Evolutionary conservation across 129 eudicot genomes (phyloP).

Genomic region (Erigeron canadensis): DNA sequence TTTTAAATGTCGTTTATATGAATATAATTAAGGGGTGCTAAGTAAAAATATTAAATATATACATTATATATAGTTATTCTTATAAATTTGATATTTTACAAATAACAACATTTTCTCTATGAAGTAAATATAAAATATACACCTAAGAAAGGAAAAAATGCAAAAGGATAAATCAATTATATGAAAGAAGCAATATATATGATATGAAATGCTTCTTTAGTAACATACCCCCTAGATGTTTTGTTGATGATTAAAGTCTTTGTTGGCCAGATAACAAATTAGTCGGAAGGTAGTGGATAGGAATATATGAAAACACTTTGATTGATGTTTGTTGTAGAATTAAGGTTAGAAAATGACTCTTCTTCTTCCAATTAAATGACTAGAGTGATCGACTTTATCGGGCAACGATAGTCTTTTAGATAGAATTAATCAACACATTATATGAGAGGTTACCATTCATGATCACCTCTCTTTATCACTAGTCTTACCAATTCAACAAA

Average conservation of each 20-base stretch:
- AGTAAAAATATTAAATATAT: too few relatives aligned
- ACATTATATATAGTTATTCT: too few relatives aligned
- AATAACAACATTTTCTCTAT: too few relatives aligned
- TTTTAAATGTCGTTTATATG: too few relatives aligned
- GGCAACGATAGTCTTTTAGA: slow-evolving; percentile 18
- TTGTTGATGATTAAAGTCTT: not conserved
- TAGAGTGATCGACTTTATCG: not conserved
- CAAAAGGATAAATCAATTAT: slow-evolving; percentile 8
- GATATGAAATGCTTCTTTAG: not conserved
- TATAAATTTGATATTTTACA: too few relatives aligned
- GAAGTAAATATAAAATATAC: too few relatives aligned
- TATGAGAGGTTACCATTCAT: slow-evolving; percentile 27
- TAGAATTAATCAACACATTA: not conserved
- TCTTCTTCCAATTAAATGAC: slow-evolving; percentile 22
- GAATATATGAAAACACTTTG: slow-evolving; percentile 16
- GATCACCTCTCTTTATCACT: slow-evolving; percentile 24
- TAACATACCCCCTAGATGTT: not conserved
- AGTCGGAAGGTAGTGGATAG: not conserved
- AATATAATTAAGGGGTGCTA: too few relatives aligned
- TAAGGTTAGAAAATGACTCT: slow-evolving; percentile 36
- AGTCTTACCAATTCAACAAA: not conserved
- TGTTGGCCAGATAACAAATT: not conserved
- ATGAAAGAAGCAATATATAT: not conserved
- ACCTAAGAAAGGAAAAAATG: not conserved
- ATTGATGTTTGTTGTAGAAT: slow-evolving; percentile 25